These are phyloP conservation scores for Pyricularia pennisetigena DNA, from an alignment of 2,329 filamentous ascomycete genomes.

Conservation along the genomic window DNA sequence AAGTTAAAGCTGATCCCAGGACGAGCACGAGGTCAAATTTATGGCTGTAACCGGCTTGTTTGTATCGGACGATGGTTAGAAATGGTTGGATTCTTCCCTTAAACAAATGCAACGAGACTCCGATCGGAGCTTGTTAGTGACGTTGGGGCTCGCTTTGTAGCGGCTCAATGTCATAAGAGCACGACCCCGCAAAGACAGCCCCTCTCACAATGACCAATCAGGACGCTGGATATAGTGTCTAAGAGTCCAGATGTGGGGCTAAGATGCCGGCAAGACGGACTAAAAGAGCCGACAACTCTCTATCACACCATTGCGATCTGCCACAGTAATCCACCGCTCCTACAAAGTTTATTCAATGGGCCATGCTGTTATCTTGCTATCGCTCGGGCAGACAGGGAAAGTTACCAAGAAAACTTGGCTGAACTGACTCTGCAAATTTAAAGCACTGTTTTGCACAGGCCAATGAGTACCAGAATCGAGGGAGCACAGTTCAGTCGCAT, in stretches of 20 bases:
- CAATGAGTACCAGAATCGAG: neutral
- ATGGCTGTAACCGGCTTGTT: neutral
- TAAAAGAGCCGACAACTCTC: neutral
- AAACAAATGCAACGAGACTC: neutral
- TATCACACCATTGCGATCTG: neutral
- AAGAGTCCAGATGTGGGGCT: neutral
- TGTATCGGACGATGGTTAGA: neutral
- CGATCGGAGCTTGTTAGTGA: conserved; percentile 1
- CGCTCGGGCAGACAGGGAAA: neutral
- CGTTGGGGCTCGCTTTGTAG: conserved; percentile 16
- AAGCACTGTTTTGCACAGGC: neutral
- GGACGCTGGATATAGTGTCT: neutral
- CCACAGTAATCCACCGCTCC: neutral
- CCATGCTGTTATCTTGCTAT: neutral
- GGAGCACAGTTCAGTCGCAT: neutral
- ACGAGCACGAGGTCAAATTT: neutral
- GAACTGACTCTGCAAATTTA: neutral
- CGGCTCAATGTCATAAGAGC: conserved; percentile 13
- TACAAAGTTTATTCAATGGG: neutral
- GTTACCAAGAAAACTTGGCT: neutral
- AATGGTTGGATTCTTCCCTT: neutral
- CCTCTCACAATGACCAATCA: neutral
- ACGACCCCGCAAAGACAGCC: neutral
- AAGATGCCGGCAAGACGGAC: neutral
- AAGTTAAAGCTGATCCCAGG: neutral